Evolutionary conservation across 2,329 filamentous ascomycete genomes (phyloP), one percentile per base, ranked within the genome.

Genomic region (Diplodia intermedia): DNA sequence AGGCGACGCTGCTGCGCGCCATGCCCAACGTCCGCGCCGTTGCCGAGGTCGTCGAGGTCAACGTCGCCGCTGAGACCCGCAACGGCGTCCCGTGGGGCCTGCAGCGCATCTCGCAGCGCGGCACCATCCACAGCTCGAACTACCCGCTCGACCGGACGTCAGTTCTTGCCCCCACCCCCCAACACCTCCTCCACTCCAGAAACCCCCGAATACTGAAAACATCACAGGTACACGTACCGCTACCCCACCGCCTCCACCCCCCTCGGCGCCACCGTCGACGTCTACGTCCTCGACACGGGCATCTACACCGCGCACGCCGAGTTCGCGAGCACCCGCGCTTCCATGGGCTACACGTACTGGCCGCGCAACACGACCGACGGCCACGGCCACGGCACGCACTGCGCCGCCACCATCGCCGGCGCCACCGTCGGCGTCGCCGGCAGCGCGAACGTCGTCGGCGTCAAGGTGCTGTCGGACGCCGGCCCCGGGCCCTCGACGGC

Each of bases 251-350:
- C 18, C 8, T 47, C 55, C 29, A 36, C 36, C 4, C 7, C 40
- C 40, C 40, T 65, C n/a, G 68, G 68, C 67, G 70, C 72, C 38
- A 71, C 71, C 67, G 79, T 78, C 73, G 89, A 85, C 26, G 85
- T 83, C 33, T 91, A 87, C 75, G 79, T 91, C 29, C 84, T 91
- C 50, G 89, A 91, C 77, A 90, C 88, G 6, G 89, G 89, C 71
- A 86, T 91, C 75, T 79, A 79, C 66, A 79, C 79, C 47, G 80
- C 82, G 6, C 89, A 91, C 77, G 65, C 76, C 9, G 78, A 78
- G 8, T 79, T 79, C 36, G n/a, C n/a, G n/a, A n/a, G n/a, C n/a
- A n/a, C n/a, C n/a, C n/a, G n/a, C n/a, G n/a, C n/a, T n/a, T n/a
- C 61, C 11, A 75, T 71, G 69, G 77, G 63, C 52, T 63, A 29